Percentiles rank a stretch among this genome's conserved stretches.
Conservation (phyloP, 2,329 filamentous ascomycete genomes). For the Hypomyces rosellus region DNA sequence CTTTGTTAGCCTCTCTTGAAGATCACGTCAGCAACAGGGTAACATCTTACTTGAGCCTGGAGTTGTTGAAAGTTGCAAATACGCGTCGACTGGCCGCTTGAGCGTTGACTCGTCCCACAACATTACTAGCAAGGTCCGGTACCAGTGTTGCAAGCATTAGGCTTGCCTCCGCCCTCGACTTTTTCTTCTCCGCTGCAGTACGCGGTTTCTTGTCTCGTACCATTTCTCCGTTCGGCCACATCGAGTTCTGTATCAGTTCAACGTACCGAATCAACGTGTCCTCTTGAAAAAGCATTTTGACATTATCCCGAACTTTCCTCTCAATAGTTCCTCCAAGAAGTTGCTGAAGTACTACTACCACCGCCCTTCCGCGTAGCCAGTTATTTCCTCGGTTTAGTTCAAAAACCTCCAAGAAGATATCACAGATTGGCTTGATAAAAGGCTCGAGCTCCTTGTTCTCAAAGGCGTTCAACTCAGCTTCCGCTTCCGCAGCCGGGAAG, state of each 20-base stretch:
- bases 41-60: constrained; percentile 70
- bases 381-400: constrained; percentile 93
- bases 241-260: constrained; percentile 60
- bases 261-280: constrained; percentile 74
- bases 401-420: constrained; percentile 93
- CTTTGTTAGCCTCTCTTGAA: constrained; percentile 12
- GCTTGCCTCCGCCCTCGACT: constrained; percentile 79
- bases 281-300: constrained; percentile 67
- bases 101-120: constrained; percentile 88
- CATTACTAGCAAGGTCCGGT: constrained; percentile 85
- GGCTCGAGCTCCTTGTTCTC: constrained; percentile 85
- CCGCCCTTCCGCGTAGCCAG: constrained; percentile 91
- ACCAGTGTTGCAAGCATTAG: constrained; percentile 84
- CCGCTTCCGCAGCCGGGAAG: constrained; percentile 64
- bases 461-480: constrained; percentile 89
- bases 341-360: constrained; percentile 94
- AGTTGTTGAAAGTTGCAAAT: constrained; percentile 88
- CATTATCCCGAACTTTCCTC: constrained; percentile 83
- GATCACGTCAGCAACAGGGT: neutral
- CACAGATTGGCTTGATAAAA: constrained; percentile 97
- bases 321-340: constrained; percentile 94
- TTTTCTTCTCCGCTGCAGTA: constrained; percentile 66
- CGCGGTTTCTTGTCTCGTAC: constrained; percentile 48
- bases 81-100: constrained; percentile 83
- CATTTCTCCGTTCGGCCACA: constrained; percentile 72